phyloP scores from a whole-genome alignment of 1,284 basidiomycete species.

The Austropuccinia psidii region DNA sequence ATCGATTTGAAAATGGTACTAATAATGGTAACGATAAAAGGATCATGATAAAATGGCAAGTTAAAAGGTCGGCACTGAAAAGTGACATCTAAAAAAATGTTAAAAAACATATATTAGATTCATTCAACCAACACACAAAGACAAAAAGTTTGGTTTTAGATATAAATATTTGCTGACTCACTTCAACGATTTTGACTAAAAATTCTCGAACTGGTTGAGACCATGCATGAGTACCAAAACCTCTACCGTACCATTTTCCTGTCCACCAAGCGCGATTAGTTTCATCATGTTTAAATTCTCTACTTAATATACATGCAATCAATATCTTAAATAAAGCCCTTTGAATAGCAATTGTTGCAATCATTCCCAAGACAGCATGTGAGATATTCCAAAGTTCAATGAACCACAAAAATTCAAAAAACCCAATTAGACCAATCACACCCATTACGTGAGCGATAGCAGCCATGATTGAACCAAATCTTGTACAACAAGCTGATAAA shows the following conservation, averaged over 20 bases:
- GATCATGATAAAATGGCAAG: constrained; percentile 60
- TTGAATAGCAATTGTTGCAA: constrained; percentile 77
- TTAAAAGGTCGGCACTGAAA: constrained; percentile 36
- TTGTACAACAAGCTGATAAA: constrained; percentile 56
- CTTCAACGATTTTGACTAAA: constrained; percentile 89
- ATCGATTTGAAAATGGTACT: constrained; percentile 74
- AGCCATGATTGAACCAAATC: constrained; percentile 83
- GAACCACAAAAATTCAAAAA: constrained; percentile 97
- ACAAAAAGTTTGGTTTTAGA: not conserved
- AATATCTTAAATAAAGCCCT: constrained; percentile 82
- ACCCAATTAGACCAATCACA: constrained; percentile 72
- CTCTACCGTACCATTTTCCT: constrained; percentile 88
- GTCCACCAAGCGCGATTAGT: constrained; percentile 98
- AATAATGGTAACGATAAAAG: constrained; percentile 70
- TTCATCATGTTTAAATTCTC: constrained; percentile 96
- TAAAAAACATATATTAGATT: not conserved
- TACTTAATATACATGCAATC: constrained; percentile 81
- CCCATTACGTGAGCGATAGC: constrained; percentile 73
- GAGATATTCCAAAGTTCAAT: constrained; percentile 84
- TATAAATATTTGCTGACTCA: not conserved
- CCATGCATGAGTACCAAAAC: constrained; percentile 74
- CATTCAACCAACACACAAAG: not conserved
- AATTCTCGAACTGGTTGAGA: constrained; percentile 90
- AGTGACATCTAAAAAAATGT: constrained; percentile 28
- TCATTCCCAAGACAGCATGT: constrained; percentile 74